Base-by-base conservation (phyloP, 2,329 filamentous ascomycete genomes). In the Graphium sp. region DNA sequence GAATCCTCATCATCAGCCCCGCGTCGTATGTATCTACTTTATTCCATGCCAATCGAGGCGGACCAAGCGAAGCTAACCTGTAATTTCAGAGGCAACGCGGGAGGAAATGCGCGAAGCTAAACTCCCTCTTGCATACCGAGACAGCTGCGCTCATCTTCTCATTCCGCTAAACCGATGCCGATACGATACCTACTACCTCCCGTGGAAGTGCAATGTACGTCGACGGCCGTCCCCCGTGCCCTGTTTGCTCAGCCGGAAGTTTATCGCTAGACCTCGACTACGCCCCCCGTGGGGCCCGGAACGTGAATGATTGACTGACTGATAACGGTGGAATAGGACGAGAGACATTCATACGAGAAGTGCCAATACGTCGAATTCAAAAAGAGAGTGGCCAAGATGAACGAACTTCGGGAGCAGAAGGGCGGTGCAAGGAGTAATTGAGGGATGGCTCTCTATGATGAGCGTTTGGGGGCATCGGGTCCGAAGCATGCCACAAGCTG, bases 311-410 rank as follows among this genome's bases (percentile, higher is more conserved):
- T 20, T 7, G 22, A 18, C 22, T 4, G 18, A 23, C 13, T 7
- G 13, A 20, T 29, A 12, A 23, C 13, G 7, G 23, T 4, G 18
- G 21, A 33, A 34, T 49, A 95, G 89, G 74, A 84, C 53, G 89
- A 98, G 66, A 69, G 89, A 62, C 89, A 98, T 60, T 78, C 75
- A 48, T 98, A 98, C 66, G 89, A 98, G 54, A 95, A 95, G 56
- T 98, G 89, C 71, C 89, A 98, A 50, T 98, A 98, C 58, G 80
- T 80, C 39, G 89, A 95, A 54, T 98, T 98, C 67, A 93, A 93
- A 74, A 83, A 87, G 68, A 75, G 89, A 34, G 89, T 98, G 39
- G 82, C 79, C 48, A 95, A 93, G 74, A 98, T 98, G 89, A 74
- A 95, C 46, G 85, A 98, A 63, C 59, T 98, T 48, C 71, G 84